Conservation (phyloP, 2,329 filamentous ascomycete species). For the Exophiala viscosa region DNA sequence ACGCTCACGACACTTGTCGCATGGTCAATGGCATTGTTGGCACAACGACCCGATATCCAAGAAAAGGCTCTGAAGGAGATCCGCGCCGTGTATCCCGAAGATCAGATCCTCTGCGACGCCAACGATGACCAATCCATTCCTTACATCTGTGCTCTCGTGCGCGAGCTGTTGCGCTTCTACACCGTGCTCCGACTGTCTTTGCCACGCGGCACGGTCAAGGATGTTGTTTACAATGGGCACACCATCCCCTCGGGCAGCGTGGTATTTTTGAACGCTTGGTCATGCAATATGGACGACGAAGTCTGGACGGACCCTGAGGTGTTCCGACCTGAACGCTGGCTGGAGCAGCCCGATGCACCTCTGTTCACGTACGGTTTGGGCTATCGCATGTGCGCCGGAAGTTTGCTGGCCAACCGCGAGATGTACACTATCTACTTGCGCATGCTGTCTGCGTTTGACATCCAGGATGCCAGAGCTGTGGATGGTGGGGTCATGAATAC, state of each 20-base stretch:
- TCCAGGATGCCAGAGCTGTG: constrained; percentile 52
- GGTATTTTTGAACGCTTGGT: constrained; percentile 65
- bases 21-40: constrained; percentile 61
- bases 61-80: constrained; percentile 58
- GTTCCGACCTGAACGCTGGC: constrained; percentile 61
- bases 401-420: constrained; percentile 60
- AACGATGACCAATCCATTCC: constrained; percentile 61
- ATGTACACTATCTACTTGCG: constrained; percentile 63
- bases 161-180: constrained; percentile 60
- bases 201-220: constrained; percentile 59
- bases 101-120: constrained; percentile 54
- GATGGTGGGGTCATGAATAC: constrained; percentile 40
- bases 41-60: constrained; percentile 60
- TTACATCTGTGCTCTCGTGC: constrained; percentile 61
- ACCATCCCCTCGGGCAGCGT: constrained; percentile 61
- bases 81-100: constrained; percentile 48
- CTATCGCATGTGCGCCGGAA: constrained; percentile 66
- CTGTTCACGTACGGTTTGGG: constrained; percentile 64
- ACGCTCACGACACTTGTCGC: constrained; percentile 64
- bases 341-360: constrained; percentile 60
- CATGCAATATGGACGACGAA: constrained; percentile 62
- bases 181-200: constrained; percentile 62
- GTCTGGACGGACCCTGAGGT: constrained; percentile 57
- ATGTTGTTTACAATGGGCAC: constrained; percentile 56
- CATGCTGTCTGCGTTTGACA: constrained; percentile 59